Conservation (phyloP, 2,329 filamentous ascomycete species). For the Aureobasidium sp. region DNA sequence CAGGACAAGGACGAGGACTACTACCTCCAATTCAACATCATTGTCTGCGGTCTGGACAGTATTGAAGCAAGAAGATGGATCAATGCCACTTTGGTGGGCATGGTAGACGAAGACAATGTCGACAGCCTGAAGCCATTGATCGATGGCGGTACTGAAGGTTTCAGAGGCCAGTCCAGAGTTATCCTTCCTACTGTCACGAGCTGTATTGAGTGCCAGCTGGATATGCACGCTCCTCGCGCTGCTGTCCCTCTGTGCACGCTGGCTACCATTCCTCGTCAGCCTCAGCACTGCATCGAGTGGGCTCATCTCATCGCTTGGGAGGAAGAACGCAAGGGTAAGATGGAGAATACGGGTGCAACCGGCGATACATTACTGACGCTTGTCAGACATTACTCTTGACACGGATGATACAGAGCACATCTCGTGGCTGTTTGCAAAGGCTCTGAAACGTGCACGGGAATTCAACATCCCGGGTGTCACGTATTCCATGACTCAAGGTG, state of each 20-base stretch:
- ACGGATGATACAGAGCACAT: conserved; percentile 97
- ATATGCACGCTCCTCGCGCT: conserved; percentile 97
- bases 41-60: conserved; percentile 92
- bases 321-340: conserved; percentile 43
- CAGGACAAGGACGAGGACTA: conserved; percentile 95
- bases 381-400: conserved; percentile 68
- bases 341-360: too few relatives aligned
- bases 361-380: neutral
- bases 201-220: conserved; percentile 95
- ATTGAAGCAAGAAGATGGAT: conserved; percentile 99
- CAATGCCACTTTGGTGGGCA: conserved; percentile 82
- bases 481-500: conserved; percentile 91
- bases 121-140: conserved; percentile 90
- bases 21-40: conserved; percentile 92
- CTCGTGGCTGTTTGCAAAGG: conserved; percentile 89
- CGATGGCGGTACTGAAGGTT: conserved; percentile 94
- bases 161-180: conserved; percentile 94
- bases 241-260: conserved; percentile 94
- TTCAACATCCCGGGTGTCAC: conserved; percentile 91
- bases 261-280: conserved; percentile 90
- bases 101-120: conserved; percentile 76
- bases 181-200: conserved; percentile 88
- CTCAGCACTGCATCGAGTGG: conserved; percentile 98
- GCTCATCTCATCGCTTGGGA: conserved; percentile 98
- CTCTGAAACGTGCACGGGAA: conserved; percentile 70